Evolutionary conservation across 208 protist species (phyloP), one percentile per base, ranked within the genome.

Genomic region (Borovskyia barvae): DNA sequence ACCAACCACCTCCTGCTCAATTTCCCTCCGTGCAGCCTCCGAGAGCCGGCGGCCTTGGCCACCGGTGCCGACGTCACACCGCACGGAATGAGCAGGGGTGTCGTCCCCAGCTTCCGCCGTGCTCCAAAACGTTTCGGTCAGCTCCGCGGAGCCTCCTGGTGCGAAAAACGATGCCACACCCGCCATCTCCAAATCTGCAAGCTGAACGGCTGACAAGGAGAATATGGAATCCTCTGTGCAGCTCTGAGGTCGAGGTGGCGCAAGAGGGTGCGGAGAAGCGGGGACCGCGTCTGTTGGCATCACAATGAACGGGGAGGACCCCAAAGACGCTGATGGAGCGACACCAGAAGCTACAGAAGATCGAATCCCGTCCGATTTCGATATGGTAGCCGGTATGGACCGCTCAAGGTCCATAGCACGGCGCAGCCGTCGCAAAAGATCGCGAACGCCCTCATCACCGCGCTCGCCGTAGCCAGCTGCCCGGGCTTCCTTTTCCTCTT

Each of bases 211-310:
- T 9, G 71, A 85, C 5, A 92, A 63, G 1, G 85, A 77, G 42
- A 92, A 82, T 19, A 87, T 80, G 51, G 71, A 82, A 59, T 92
- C 85, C 49, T 88, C 85, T 4, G 68, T 75, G 42, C 57, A 50
- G 39, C 69, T 70, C 39, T 63, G 69, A 19, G 75, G 75, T 17
- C 75, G 60, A 11, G 75, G 65, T 2, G 75, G 75, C 5, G 70
- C 68, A 19, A 70, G 46, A 12, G 71, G 76, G 20, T 80, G 72
- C 41, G 66, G 62, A 5, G 45, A 14, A 3, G 52, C 53, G 4
- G 12, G 60, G 2, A 37, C 30, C 0, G 52, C 36, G 11, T 50
- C 46, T 12, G 29, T 40, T 4, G 32, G 7, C 7, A 55, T 39
- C 9, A 15, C 29, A 19, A 55, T 63, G n/a, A 47, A 42, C 24